Evolutionary conservation across 176 grass and related monocot genomes (phyloP).

Genomic region (Puccinellia tenuiflora): DNA sequence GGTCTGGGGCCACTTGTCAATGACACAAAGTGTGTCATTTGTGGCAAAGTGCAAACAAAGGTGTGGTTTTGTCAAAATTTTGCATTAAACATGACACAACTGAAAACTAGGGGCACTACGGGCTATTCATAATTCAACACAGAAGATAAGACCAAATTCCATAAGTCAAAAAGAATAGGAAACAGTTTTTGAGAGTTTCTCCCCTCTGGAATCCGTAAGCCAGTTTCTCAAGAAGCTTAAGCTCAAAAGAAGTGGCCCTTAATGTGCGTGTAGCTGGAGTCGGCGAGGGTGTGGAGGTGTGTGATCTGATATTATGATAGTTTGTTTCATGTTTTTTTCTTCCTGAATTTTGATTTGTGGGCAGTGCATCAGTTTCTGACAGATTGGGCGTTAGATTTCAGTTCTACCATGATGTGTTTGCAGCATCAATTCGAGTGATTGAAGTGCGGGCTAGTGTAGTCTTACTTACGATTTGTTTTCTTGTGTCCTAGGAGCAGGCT

Average conservation of each 20-base stretch:
- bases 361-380: not conserved
- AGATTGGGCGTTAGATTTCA: not conserved
- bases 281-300: not conserved
- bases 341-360: not conserved
- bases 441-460: not conserved
- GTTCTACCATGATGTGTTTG: not conserved
- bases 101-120: not conserved
- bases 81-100: not conserved
- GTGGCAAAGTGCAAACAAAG: too few species aligned
- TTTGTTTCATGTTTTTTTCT: not conserved
- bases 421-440: not conserved
- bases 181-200: not conserved
- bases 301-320: not conserved
- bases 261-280: not conserved
- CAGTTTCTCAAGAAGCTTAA: not conserved
- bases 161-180: not conserved
- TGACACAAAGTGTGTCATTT: too few species aligned
- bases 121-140: not conserved
- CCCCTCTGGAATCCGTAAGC: not conserved
- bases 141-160: not conserved
- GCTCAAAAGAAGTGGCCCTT: not conserved
- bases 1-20: too few species aligned
- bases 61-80: too few species aligned
- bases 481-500: not conserved
- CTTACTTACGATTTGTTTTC: not conserved